Evolutionary conservation across 2,329 filamentous ascomycete genomes (phyloP).

Genomic region (Hirsutella thompsonii): DNA sequence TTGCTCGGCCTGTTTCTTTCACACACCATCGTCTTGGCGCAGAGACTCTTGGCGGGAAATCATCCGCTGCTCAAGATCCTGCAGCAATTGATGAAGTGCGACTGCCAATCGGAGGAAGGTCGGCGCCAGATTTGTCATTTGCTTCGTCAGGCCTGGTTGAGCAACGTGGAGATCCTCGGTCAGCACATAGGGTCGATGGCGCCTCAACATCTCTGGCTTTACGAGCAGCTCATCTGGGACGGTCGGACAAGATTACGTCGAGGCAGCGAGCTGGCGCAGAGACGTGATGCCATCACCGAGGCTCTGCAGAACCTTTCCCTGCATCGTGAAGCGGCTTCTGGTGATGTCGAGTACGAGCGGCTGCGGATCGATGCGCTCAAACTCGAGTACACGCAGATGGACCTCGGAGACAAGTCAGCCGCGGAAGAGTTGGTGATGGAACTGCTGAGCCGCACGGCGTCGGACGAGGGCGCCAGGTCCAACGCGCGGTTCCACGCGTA

Average conservation of each 20-base stretch:
- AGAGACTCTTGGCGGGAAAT: constrained; percentile 14
- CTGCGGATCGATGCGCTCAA: constrained; percentile 19
- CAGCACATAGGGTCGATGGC: constrained; percentile 16
- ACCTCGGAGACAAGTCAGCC: constrained; percentile 16
- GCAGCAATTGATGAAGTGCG: constrained; percentile 16
- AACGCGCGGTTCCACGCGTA: constrained; percentile 24
- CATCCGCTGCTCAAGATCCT: constrained; percentile 21
- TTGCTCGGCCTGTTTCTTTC: constrained; percentile 20
- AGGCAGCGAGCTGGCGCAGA: constrained; percentile 16
- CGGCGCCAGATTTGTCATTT: constrained; percentile 18
- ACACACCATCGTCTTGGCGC: constrained; percentile 16
- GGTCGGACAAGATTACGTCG: constrained; percentile 20
- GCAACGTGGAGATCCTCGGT: constrained; percentile 21
- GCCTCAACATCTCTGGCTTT: constrained; percentile 21
- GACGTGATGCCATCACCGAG: constrained; percentile 14
- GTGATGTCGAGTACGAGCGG: constrained; percentile 10
- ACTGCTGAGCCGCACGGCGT: constrained; percentile 15
- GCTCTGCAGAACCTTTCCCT: constrained; percentile 15
- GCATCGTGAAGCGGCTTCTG: constrained; percentile 3
- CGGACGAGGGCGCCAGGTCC: constrained; percentile 10
- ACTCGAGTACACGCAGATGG: constrained; percentile 25
- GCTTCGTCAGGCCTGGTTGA: constrained; percentile 21
- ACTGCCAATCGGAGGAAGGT: constrained; percentile 17
- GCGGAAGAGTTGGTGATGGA: constrained; percentile 18
- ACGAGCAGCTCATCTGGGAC: constrained; percentile 26